A percentile compares a stretch with the other conserved stretches of the same genome.
These are phyloP conservation scores for Uronychia binucleata DNA, from an alignment of 73 alveolate species.

Conservation along the genomic window DNA sequence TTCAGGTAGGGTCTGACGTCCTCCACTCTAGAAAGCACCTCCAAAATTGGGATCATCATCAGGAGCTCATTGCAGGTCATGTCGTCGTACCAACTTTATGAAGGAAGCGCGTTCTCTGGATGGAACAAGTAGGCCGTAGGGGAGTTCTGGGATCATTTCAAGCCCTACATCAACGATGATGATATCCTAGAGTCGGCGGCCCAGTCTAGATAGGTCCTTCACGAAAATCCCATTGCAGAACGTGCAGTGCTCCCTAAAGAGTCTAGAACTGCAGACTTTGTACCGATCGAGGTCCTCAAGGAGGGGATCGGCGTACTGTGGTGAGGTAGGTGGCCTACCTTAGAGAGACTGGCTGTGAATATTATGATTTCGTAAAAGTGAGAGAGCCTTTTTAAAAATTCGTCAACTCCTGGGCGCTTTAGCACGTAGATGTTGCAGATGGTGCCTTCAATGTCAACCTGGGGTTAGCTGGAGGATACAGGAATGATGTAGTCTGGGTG, in stretches of 20 bases:
- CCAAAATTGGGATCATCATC: slow-evolving; percentile 44
- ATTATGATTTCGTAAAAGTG: slow-evolving; percentile 65
- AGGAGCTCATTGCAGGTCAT: slow-evolving; percentile 60
- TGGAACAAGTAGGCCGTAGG: slow-evolving; percentile 73
- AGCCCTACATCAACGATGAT: slow-evolving; percentile 63
- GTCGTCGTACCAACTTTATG: slow-evolving; percentile 68
- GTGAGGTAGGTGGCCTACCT: slow-evolving; percentile 4
- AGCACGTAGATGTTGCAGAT: slow-evolving; percentile 42
- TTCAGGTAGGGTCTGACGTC: slow-evolving; percentile 54
- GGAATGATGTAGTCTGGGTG: slow-evolving; percentile 43
- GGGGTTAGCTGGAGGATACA: slow-evolving; percentile 1
- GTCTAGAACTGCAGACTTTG: slow-evolving; percentile 59
- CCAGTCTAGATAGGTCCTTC: slow-evolving; percentile 74
- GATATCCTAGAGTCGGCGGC: slow-evolving; percentile 82
- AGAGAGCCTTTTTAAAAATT: slow-evolving; percentile 40
- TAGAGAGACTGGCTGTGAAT: slow-evolving; percentile 68
- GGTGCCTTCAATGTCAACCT: slow-evolving; percentile 64
- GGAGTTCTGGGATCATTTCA: slow-evolving; percentile 29
- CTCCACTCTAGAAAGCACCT: slow-evolving; percentile 43
- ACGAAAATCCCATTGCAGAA: slow-evolving; percentile 69
- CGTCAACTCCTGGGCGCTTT: slow-evolving; percentile 60
- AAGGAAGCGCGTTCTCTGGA: slow-evolving; percentile 78
- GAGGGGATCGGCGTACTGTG: slow-evolving; percentile 83
- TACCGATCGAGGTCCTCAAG: slow-evolving; percentile 79
- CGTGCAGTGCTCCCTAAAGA: slow-evolving; percentile 89